Base-by-base conservation (phyloP, 441 rosid genomes). In the Croton setiger region DNA sequence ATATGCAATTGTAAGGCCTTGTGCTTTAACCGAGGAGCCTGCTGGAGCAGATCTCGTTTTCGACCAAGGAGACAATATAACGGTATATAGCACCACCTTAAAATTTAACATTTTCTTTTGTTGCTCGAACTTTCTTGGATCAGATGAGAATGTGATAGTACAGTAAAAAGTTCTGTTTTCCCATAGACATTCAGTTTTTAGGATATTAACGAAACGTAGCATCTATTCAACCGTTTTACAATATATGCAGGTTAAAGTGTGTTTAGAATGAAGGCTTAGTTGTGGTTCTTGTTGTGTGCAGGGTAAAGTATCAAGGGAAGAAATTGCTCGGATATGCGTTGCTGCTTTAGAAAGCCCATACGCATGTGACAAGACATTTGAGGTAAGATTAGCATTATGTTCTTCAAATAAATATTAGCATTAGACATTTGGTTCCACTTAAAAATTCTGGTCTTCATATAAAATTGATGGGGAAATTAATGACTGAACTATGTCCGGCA, bases 251-350 rank as follows among this genome's bases (percentile, higher is more conserved):
- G 97, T 95, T 59, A 93, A 93, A 74, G 75, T 93, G 31, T 27
- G 31, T 27, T 27, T 27, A 27, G 31, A 27, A 27, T 27, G 31
- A 27, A 27, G 31, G 31, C 31, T 27, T 27, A 27, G 31, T 27
- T 27, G 31, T 27, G 31, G 31, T 27, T 27, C 31, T 27, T 27
- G 31, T 27, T 27, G 31, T 27, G 31, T 27, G 31, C 31, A 91
- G 98, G 98, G 96, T 59, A 93, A 93, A 74, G 74, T 93, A 49
- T 93, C 98, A 2, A 91, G 97, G 79, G 95, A 93, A 73, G 98
- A 93, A 80, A 78, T 91, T 69, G 95, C 97, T 47, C 83, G 78
- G 68, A 88, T 93, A 68, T 93, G 97, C 69, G 70, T 93, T 5
- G 90, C 96, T 60, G 90, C 95, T 68, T 77, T 91, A 48, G 97